Conservation (phyloP, 148 eudicot species). For the Cornus kousa region DNA sequence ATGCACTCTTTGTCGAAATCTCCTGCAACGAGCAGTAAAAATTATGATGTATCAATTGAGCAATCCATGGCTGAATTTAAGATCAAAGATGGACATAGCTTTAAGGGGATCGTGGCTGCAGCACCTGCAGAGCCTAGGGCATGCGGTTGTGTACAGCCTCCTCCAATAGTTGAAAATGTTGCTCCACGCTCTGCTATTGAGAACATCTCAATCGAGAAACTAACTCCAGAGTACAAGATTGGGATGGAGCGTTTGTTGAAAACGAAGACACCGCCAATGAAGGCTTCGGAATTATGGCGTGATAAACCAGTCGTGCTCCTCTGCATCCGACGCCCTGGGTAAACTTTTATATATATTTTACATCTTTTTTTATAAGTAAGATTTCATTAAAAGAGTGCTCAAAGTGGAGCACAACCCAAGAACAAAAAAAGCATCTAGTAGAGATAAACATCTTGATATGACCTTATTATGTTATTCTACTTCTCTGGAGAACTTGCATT, state of each 20-base stretch:
- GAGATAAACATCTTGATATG: too few relatives aligned
- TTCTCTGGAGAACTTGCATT: not conserved
- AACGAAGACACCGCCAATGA: conserved; percentile 42
- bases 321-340: conserved; percentile 52
- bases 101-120: conserved; percentile 46
- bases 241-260: conserved; percentile 44
- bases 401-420: too few relatives aligned
- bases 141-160: conserved; percentile 47
- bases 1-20: conserved; percentile 16
- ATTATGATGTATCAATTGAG: conserved; percentile 20
- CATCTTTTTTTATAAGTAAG: not conserved
- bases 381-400: too few relatives aligned
- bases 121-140: conserved; percentile 40
- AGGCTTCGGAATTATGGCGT: conserved; percentile 45
- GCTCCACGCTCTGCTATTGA: conserved; percentile 43
- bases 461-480: not conserved
- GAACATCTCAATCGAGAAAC: conserved; percentile 41
- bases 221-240: conserved; percentile 45
- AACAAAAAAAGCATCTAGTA: too few relatives aligned
- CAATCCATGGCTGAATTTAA: conserved; percentile 36
- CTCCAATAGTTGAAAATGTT: conserved; percentile 31
- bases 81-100: conserved; percentile 38
- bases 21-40: conserved; percentile 6
- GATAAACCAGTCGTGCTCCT: conserved; percentile 42
- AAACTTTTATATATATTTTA: not conserved